Evolutionary conservation across 495 filamentous ascomycete species (phyloP), one percentile per base, ranked within the genome.

Genomic region (Penicillium atrosanguineum): DNA sequence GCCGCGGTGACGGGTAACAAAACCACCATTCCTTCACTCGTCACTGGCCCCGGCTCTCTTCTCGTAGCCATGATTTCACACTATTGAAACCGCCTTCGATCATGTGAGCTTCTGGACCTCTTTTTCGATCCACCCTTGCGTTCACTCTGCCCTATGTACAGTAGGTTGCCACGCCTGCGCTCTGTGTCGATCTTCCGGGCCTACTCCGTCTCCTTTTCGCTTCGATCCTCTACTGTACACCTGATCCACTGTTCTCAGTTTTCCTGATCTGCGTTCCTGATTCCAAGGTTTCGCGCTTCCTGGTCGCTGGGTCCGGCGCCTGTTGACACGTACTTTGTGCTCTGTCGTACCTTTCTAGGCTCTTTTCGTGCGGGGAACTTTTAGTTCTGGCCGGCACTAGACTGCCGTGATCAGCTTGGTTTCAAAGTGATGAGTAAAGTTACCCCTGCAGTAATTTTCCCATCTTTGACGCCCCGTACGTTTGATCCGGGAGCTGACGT

Each of bases 1-100:
- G 69, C 69, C 69, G 68, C 69, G 69, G 64, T 63, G 71, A 69
- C 65, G 69, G 68, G 68, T 71, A 62, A 49, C 43, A 65, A 64
- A 56, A 44, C 52, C 26, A 7, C 18, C 12, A 15, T 21, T 12
- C 14, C 45, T 54, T 34, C 45, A 46, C 50, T 52, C 51, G 57
- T 53, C 50, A 57, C 46, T 56, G 61, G 55, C 51, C 40, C 48
- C 48, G 26, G 39, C 45, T 54, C 46, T 43, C 59, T 42, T 55
- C 34, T 44, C 57, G 50, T 56, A 60, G 50, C 52, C 43, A 55
- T 48, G 56, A 62, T 62, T 59, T 60, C 56, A 44, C 50, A 46
- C 61, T 64, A 70, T 64, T 57, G 63, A 69, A 43, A 61, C 56
- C 26, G 15, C 34, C 44, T 42, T 41, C 43, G 49, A 54, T 73